Evolutionary conservation across 1,284 basidiomycete genomes (phyloP).

Genomic region (Cerioporus squamosus): DNA sequence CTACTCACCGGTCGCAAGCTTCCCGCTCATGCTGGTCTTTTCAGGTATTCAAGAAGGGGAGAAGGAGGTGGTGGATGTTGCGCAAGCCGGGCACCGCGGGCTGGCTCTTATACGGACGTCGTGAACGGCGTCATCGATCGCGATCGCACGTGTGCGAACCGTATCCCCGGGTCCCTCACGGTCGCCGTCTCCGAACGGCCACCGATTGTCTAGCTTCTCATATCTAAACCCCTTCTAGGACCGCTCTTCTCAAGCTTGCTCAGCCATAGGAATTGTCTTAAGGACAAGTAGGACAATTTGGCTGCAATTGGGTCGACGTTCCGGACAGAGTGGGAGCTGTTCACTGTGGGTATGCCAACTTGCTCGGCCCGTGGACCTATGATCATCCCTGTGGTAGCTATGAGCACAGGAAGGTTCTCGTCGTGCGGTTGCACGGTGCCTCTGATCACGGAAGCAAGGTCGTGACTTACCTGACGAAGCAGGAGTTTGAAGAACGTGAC

Average conservation of each 20-base stretch:
- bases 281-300: background rate
- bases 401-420: background rate
- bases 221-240: background rate
- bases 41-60: slow-evolving; percentile 4
- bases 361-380: background rate
- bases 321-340: background rate
- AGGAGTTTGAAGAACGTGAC: background rate
- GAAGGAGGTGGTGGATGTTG: background rate
- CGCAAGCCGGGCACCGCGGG: background rate
- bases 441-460: slow-evolving; percentile 8
- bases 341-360: background rate
- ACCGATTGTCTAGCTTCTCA: background rate
- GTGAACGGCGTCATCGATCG: slow-evolving; percentile 21
- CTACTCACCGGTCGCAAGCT: slow-evolving; percentile 39
- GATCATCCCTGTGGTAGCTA: slow-evolving; percentile 1
- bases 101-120: slow-evolving; percentile 18
- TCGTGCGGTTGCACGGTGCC: background rate
- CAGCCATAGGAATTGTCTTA: background rate
- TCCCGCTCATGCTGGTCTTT: slow-evolving; percentile 37
- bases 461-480: slow-evolving; percentile 6
- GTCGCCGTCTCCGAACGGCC: slow-evolving; percentile 8
- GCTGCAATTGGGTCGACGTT: slow-evolving; percentile 3
- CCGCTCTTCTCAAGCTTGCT: slow-evolving; percentile 11
- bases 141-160: slow-evolving; percentile 21
- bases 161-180: slow-evolving; percentile 12